A percentile compares a stretch with the other conserved stretches of the same genome.
Conservation (phyloP, 2,329 filamentous ascomycete genomes). For the Trichoderma lentiforme region DNA sequence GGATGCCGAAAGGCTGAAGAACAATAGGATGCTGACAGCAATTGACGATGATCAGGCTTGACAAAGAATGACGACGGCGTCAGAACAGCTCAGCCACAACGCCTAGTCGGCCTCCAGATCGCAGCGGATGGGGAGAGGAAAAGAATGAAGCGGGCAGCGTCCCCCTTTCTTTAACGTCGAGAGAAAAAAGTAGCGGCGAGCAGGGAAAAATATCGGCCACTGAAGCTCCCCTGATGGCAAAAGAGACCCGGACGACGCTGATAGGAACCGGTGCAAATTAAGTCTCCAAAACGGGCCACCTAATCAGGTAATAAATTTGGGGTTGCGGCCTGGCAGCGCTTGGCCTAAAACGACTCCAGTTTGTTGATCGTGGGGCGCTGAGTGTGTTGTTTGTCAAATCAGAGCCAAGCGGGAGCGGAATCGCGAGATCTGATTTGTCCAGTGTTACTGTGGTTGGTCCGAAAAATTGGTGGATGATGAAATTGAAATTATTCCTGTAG, state of each 20-base stretch:
- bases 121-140: background rate
- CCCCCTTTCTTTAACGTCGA: background rate
- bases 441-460: background rate
- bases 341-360: background rate
- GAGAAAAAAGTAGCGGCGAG: slow-evolving; percentile 10
- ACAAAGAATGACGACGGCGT: background rate
- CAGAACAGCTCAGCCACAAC: slow-evolving; percentile 1
- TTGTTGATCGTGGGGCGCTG: slow-evolving; percentile 1
- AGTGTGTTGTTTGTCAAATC: background rate
- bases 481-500: slow-evolving; percentile 1
- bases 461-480: slow-evolving; percentile 7
- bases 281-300: background rate
- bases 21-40: slow-evolving; percentile 18
- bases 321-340: background rate
- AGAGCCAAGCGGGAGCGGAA: background rate
- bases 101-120: background rate
- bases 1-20: background rate
- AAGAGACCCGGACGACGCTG: slow-evolving; percentile 1
- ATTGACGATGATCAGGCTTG: slow-evolving; percentile 7
- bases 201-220: slow-evolving; percentile 14
- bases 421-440: background rate
- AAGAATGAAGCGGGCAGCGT: background rate
- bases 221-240: slow-evolving; percentile 14
- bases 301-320: slow-evolving; percentile 13
- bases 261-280: slow-evolving; percentile 7